A percentile compares a stretch with the other conserved stretches of the same genome.
Conservation (phyloP, 257 asterid genomes). For the Solanum boliviense region DNA sequence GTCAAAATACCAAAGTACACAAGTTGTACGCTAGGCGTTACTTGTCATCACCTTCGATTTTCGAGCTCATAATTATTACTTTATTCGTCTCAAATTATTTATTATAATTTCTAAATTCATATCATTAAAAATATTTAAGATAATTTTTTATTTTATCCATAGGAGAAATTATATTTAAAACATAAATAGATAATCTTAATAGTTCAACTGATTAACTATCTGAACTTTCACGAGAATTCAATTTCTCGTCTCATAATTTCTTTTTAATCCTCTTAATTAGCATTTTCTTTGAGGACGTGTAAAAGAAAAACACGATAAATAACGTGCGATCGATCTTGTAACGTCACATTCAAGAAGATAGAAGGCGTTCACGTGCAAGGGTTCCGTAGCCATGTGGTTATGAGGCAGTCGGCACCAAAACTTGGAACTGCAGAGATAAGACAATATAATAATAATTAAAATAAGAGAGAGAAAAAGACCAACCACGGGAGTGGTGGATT, state of each 20-base stretch:
- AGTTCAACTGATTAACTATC: too few species aligned
- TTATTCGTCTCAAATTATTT: background rate
- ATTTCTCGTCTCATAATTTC: background rate
- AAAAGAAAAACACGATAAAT: background rate
- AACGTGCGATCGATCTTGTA: background rate
- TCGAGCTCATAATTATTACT: background rate
- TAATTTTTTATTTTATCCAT: too few species aligned
- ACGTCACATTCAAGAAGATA: background rate
- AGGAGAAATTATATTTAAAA: too few species aligned
- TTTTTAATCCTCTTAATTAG: background rate
- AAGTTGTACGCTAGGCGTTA: background rate
- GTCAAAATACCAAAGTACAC: background rate
- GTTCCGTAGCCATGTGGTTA: background rate
- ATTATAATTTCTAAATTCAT: too few species aligned
- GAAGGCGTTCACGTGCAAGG: background rate
- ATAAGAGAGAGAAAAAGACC: background rate
- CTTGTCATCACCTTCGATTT: background rate
- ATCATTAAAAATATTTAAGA: too few species aligned
- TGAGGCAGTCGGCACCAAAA: background rate
- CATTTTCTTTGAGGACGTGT: accelerated
- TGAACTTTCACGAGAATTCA: background rate
- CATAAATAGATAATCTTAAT: too few species aligned
- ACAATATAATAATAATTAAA: background rate
- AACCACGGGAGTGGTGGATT: too few species aligned
- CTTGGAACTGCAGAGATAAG: background rate